Conservation (phyloP, 1,284 basidiomycete genomes). For the Irpex sp. region DNA sequence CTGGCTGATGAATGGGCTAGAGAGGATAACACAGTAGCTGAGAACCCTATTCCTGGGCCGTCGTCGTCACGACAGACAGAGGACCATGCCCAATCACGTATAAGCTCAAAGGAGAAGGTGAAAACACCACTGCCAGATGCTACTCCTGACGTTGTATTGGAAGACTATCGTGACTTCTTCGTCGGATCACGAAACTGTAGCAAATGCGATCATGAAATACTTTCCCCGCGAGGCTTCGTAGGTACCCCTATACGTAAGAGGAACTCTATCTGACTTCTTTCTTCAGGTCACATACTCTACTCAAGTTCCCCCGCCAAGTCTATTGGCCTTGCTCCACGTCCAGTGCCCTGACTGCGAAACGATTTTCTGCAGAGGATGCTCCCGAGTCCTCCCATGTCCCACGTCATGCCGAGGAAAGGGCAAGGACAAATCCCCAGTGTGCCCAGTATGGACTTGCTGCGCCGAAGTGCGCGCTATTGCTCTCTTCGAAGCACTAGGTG, state of each 20-base stretch:
- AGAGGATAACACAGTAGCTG: conserved; percentile 15
- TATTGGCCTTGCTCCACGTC: conserved; percentile 39
- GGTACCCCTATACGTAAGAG: conserved; percentile 16
- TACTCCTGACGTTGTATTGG: conserved; percentile 30
- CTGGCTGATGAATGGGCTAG: conserved; percentile 37
- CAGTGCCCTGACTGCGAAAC: conserved; percentile 38
- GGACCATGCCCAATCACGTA: background rate
- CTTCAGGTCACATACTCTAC: conserved; percentile 40
- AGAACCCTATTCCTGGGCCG: background rate
- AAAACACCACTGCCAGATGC: background rate
- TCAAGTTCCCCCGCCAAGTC: conserved; percentile 29
- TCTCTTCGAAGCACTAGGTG: conserved; percentile 45
- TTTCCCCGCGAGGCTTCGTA: conserved; percentile 38
- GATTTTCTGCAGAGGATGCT: conserved; percentile 48
- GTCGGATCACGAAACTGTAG: conserved; percentile 31
- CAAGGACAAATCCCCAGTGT: conserved; percentile 27
- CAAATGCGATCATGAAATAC: conserved; percentile 31
- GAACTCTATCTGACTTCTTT: background rate
- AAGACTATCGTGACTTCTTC: conserved; percentile 31
- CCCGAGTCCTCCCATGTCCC: conserved; percentile 34
- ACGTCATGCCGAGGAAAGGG: conserved; percentile 38
- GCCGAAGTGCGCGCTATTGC: conserved; percentile 45
- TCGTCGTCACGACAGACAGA: background rate
- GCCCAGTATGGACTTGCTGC: conserved; percentile 40
- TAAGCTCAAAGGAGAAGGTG: background rate